Evolutionary conservation across 1,284 basidiomycete genomes (phyloP), one percentile per base, ranked within the genome.

Genomic region (Mrakiaceae sp.): DNA sequence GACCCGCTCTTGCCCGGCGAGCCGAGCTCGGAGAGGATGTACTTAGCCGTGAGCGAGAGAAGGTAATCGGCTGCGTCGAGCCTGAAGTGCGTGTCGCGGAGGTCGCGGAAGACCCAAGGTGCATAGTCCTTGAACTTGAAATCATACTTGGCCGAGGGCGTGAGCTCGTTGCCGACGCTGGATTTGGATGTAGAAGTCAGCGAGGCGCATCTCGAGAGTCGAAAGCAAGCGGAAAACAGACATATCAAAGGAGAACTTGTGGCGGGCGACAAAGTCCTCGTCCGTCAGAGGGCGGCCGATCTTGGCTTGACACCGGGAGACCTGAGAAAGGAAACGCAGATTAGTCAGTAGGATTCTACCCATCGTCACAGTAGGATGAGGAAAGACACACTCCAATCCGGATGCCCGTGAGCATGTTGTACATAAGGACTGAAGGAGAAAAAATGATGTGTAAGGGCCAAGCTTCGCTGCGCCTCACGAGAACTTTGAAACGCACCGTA

Each of bases 121-220:
- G 95, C 93, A 74, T 98, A 98, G 75, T 98, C 95, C 77, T 98
- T 98, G 82, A 98, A 98, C 77, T 98, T 98, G 82, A 95, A 83
- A 71, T 82, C 82, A 75, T 83, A 83, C 69, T 87, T 90, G 5
- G 94, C 94, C 0, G 91, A 95, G 0, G 95, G 95, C 5, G 94
- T 97, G 57, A 98, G 80, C 78, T 98, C 95, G 76, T 98, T 97
- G 16, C 95, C 95, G 72, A 97, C 83, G 69, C 89, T 91, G 71
- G 10, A 59, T 40, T 60, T 72, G 56, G 53, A 55, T 47, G 66
- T 14, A 40, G 14, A 5, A 12, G 43, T 54, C 5, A 61, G 66
- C 54, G 11, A 10, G 10, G n/a, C 14, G 9, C 7, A 39, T 7
- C 47, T 55, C 40, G 9, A 54, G 52, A 60, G 51, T 40, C 10